Evolutionary conservation across 176 grass and related monocot species (phyloP).

Genomic region (Oryza australiensis): DNA sequence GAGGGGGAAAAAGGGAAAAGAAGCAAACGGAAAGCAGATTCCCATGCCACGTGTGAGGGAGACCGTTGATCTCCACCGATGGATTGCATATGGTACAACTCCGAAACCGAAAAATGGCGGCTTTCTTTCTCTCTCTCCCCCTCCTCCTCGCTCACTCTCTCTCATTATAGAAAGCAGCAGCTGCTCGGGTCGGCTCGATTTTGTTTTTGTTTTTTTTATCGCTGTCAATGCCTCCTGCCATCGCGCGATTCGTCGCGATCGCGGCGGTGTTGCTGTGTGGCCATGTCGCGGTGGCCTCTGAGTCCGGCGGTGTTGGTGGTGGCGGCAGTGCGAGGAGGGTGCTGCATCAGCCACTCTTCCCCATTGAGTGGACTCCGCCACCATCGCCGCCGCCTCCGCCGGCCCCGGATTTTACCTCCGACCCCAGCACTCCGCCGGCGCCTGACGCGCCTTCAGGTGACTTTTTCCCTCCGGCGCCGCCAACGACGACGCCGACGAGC

Average conservation of each 20-base stretch:
- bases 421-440: conserved; percentile 39
- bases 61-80: conserved; percentile 39
- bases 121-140: conserved; percentile 28
- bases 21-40: conserved; percentile 54
- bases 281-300: not conserved
- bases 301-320: conserved; percentile 10
- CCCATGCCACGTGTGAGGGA: conserved; percentile 55
- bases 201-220: not conserved
- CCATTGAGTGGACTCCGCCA: conserved; percentile 86
- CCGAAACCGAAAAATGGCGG: conserved; percentile 47
- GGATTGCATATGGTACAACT: not conserved
- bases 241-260: conserved; percentile 19
- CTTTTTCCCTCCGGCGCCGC: conserved; percentile 62
- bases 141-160: not conserved
- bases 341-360: conserved; percentile 86
- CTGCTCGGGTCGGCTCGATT: not conserved
- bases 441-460: conserved; percentile 25
- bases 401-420: conserved; percentile 57
- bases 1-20: conserved; percentile 12
- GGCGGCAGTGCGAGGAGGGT: conserved; percentile 32
- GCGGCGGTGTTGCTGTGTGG: conserved; percentile 19
- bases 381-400: conserved; percentile 60
- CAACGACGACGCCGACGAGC: not conserved
- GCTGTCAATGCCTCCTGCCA: conserved; percentile 42
- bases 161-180: conserved; percentile 37